Percentiles rank a stretch among this genome's conserved stretches.
Evolutionary conservation across 345 rosid genomes (phyloP).

Genomic region (Jatropha curcas): DNA sequence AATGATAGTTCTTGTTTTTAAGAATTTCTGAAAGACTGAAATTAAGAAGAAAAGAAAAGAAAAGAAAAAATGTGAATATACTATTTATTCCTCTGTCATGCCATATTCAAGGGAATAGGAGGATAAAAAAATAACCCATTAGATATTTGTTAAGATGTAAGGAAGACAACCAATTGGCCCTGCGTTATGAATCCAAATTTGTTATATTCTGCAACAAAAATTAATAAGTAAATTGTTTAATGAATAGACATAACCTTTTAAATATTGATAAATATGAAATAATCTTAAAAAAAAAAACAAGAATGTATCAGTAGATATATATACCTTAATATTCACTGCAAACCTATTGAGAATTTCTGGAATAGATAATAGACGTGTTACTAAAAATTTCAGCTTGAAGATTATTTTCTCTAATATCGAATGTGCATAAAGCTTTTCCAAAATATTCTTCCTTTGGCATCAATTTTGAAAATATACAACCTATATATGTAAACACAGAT

Average conservation of each 20-base stretch:
- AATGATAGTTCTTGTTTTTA: too few species aligned
- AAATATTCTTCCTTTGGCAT: constrained; percentile 46
- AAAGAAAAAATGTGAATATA: too few species aligned
- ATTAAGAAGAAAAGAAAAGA: too few species aligned
- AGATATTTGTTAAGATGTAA: constrained; percentile 29
- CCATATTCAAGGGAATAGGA: constrained; percentile 21
- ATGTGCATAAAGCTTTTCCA: constrained; percentile 46
- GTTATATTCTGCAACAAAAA: constrained; percentile 40
- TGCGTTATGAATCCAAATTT: constrained; percentile 70
- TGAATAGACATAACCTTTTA: too few species aligned
- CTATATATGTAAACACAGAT: constrained; percentile 34
- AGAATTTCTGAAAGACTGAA: too few species aligned
- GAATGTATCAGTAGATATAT: too few species aligned
- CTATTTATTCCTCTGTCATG: constrained; percentile 16
- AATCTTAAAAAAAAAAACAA: too few species aligned
- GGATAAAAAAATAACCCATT: constrained; percentile 36
- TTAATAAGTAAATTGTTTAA: too few species aligned
- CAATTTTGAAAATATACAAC: constrained; percentile 31
- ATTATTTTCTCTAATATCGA: constrained; percentile 69
- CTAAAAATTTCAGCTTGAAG: constrained; percentile 37
- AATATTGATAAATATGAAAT: too few species aligned
- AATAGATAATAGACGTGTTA: constrained; percentile 34
- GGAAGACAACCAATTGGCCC: constrained; percentile 74
- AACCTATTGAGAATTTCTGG: constrained; percentile 44
- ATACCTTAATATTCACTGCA: constrained; percentile 41